Conservation (phyloP, 225 moss, liverwort and hornwort genomes). For the Physcomitrellopsis africana region DNA sequence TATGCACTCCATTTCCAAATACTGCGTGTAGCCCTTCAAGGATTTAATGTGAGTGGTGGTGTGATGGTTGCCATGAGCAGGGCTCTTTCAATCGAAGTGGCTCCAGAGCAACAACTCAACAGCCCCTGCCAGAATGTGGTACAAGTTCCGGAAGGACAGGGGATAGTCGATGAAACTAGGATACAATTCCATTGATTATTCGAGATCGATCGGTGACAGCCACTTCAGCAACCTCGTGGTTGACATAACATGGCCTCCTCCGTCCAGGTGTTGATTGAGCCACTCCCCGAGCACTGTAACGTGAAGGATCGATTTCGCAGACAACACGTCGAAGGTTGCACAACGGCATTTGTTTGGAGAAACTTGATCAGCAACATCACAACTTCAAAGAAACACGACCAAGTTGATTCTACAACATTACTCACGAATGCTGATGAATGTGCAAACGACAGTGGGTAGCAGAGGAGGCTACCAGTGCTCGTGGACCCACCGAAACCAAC, state of each 20-base stretch:
- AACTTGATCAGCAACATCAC: background rate
- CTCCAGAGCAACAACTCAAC: conserved; percentile 4
- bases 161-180: conserved; percentile 25
- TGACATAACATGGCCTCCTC: background rate
- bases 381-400: conserved; percentile 1
- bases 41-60: conserved; percentile 13
- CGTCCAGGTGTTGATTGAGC: background rate
- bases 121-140: conserved; percentile 22
- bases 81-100: conserved; percentile 27
- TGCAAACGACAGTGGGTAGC: background rate
- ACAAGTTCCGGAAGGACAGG: conserved; percentile 20
- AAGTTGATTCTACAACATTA: background rate
- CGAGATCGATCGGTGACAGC: background rate
- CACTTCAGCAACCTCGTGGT: background rate
- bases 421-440: background rate
- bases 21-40: background rate
- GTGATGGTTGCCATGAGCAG: conserved; percentile 30
- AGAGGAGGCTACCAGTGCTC: background rate
- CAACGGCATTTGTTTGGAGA: conserved; percentile 8
- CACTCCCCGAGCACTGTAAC: background rate
- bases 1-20: background rate
- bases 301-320: background rate
- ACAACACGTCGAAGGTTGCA: conserved; percentile 3
- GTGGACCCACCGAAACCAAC: background rate
- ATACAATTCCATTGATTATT: background rate